Base-by-base conservation (phyloP, 164 flowering plant species). In the Macadamia tetraphylla region DNA sequence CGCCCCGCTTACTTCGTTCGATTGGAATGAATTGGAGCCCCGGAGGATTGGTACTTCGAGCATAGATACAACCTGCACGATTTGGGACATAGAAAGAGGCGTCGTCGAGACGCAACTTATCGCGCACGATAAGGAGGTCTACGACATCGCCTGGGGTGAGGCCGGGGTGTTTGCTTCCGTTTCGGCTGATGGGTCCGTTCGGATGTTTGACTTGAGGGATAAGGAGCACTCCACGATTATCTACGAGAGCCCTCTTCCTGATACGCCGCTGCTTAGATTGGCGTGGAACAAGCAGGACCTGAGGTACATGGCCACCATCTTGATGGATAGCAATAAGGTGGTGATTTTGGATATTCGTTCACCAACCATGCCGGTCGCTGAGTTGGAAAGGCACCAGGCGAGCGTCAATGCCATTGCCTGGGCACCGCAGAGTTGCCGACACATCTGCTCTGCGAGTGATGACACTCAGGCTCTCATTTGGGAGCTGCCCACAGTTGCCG, bases 231-330 rank as follows among this genome's bases (percentile, higher is more conserved):
- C 97, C 5, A 94, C 98, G 0, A 94, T 94, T 35, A 86, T 94
- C n/a, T 94, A 91, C 56, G 96, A 94, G 83, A 87, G 93, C 64
- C 91, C 98, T 2, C 81, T 76, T 63, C 96, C 94, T 0, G 97
- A 90, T 60, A 87, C 94, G 0, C 96, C 96, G 0, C 68, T 94
- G 76, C 81, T 94, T 7, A 76, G 98, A 42, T 67, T 94, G 67
- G 91, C 93, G n/a, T 94, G 98, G 98, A 94, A 94, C 76, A 91
- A 87, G 85, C 91, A 84, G 83, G 98, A 94, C 68, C 74, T 86
- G 69, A 81, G 93, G 80, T 85, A 85, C 70, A 87, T 89, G 90
- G 96, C 92, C 0, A 87, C 97, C 1, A 78, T 84, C 23, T 67
- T 87, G 78, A 89, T 92, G 97, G 97, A 90, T 62, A 81, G 85